Evolutionary conservation across 345 rosid species (phyloP).

Genomic region (Carallia pectinifolia): DNA sequence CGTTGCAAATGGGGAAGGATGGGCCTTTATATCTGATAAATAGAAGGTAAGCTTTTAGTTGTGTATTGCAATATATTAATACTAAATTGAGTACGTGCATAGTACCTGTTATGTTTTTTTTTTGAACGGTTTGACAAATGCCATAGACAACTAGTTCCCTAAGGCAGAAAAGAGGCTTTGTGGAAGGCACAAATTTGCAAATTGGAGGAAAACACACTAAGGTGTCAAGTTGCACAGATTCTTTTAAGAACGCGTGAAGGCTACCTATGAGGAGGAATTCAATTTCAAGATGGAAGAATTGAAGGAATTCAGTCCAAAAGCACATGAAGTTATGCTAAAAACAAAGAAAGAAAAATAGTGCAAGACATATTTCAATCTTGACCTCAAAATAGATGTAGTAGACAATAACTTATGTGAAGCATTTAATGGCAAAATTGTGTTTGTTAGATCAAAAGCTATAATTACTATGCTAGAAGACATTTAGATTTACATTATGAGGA

Average conservation of each 20-base stretch:
- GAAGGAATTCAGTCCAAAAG: accelerated
- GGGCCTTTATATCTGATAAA: background rate
- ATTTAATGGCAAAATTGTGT: background rate
- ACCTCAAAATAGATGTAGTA: background rate
- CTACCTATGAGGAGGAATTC: background rate
- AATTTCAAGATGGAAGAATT: background rate
- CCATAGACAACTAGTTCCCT: background rate
- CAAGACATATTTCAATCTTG: background rate
- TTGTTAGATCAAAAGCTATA: background rate
- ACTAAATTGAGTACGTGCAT: too few relatives aligned
- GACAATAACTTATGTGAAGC: background rate
- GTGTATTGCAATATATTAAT: too few relatives aligned
- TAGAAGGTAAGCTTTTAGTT: background rate
- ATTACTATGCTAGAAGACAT: background rate
- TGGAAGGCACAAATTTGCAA: background rate
- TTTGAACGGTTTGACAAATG: background rate
- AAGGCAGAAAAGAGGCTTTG: background rate
- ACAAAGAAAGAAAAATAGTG: background rate
- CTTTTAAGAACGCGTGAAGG: background rate
- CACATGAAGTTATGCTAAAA: background rate
- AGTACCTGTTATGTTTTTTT: background rate
- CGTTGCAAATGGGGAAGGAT: background rate
- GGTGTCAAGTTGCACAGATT: background rate
- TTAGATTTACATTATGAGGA: background rate
- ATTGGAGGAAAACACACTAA: background rate